Evolutionary conservation across 2,329 filamentous ascomycete species (phyloP), one percentile per base, ranked within the genome.

Genomic region (Cytospora schulzeri): DNA sequence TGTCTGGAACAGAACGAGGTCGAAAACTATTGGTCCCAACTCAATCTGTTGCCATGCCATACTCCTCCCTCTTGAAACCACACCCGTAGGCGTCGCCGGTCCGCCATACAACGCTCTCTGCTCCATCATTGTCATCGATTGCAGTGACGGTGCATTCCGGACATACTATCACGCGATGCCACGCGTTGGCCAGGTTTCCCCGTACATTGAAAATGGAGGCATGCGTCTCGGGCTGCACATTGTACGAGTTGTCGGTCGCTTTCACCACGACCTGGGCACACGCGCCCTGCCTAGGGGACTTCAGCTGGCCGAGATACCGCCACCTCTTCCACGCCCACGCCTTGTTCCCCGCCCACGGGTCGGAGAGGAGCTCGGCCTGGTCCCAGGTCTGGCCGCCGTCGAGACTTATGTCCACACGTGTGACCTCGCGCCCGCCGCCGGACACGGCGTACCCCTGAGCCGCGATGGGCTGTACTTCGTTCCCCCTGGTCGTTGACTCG

Each of bases 401-500:
- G 33, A 87, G 76, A 64, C 83, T 87, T 35, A 90, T 77, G 68
- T 91, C 88, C 3, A 91, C 88, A n/a, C 88, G 84, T 54, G 88
- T 81, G 67, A 90, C 87, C 71, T 81, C 81, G 35, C 86, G 82
- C 1, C 88, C 88, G 53, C 88, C 88, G 31, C 88, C 88, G 0
- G 86, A 88, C 71, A 88, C 89, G 2, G 88, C 88, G 72, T 89
- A 91, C 0, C 88, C 88, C 58, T 82, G 79, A 5, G 89, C 72
- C 1, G 77, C 75, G 22, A 82, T 73, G 22, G 72, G 71, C 14
- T 61, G 26, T n/a, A 35, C 51, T 11, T 48, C 26, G 59, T 29
- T 31, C 19, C 15, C 48, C 28, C 33, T 28, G n/a, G 60, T 41
- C 6, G 15, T 41, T 5, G 38, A 19, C 38, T 41, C 38, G 38